phyloP scores from a whole-genome alignment of 192 early-diverging fungal genomes.

The Coemansia sp. region DNA sequence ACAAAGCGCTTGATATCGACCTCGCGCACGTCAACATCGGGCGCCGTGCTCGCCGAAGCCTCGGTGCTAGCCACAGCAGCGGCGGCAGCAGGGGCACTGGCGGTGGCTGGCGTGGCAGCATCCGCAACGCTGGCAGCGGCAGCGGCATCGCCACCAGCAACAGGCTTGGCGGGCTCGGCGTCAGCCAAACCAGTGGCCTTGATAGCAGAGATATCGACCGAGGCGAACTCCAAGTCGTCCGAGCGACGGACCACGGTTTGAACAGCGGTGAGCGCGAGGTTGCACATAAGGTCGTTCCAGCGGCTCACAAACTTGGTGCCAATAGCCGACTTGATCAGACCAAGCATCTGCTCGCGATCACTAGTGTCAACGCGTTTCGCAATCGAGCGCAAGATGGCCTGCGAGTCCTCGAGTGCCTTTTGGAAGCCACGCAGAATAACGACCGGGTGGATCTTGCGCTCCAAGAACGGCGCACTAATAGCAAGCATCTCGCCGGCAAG shows the following conservation, averaged over 20 bases:
- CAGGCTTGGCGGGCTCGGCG: neutral
- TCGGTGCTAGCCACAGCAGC: neutral
- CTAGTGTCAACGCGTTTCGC: slow-evolving; percentile 80
- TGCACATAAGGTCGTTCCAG: slow-evolving; percentile 98
- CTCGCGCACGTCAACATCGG: slow-evolving; percentile 75
- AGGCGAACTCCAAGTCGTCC: slow-evolving; percentile 19
- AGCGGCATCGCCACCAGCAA: slow-evolving; percentile 1
- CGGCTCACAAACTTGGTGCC: slow-evolving; percentile 96
- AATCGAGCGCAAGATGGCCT: slow-evolving; percentile 80
- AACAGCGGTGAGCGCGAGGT: slow-evolving; percentile 93
- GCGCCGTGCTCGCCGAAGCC: slow-evolving; percentile 18
- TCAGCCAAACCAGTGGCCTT: neutral
- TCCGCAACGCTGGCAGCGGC: neutral
- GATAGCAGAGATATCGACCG: slow-evolving; percentile 6
- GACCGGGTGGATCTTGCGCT: slow-evolving; percentile 98
- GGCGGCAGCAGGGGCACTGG: neutral
- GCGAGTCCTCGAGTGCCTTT: slow-evolving; percentile 88
- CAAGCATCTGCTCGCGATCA: slow-evolving; percentile 85
- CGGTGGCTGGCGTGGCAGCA: neutral
- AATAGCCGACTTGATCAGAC: slow-evolving; percentile 86
- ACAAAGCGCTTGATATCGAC: slow-evolving; percentile 99
- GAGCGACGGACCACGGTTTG: slow-evolving; percentile 70
- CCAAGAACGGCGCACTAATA: slow-evolving; percentile 85
- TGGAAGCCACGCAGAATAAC: slow-evolving; percentile 94
- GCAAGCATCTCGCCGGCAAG: slow-evolving; percentile 96